Evolutionary conservation across 495 filamentous ascomycete genomes (phyloP), one percentile per base, ranked within the genome.

Genomic region (Penicillium coffeae): DNA sequence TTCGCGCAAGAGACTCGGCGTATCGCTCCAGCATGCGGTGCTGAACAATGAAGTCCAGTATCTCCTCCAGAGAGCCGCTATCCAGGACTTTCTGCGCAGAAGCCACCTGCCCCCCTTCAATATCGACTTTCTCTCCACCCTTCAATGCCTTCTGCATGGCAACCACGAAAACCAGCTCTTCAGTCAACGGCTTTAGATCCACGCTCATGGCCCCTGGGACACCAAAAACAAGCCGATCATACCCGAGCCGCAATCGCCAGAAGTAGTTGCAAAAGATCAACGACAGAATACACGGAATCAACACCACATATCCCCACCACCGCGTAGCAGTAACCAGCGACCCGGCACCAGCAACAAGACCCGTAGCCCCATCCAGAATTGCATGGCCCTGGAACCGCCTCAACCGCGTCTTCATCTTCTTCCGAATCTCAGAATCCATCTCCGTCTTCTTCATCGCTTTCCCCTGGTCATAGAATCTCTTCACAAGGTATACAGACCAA

Each of bases 291-390:
- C 76, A 78, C 0, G 73, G 73, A n/a, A 69, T 56, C 42, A 79
- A 42, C 0, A 77, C 62, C 1, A 74, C 59, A 34, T 79, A 79
- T 30, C 73, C 76, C 67, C 68, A 73, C 74, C 75, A 78, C 15
- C 60, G 58, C 32, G 63, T 69, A 0, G 74, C 72, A 1, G 76
- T 77, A 25, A 74, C 66, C 51, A 78, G 67, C 0, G 74, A 77
- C 2, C 69, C 74, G 9, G 64, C 73, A n/a, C 75, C 76, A 10
- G 75, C 73, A 6, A 76, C 57, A 0, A 76, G 37, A 1, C 73
- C 75, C n/a, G 65, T 73, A 0, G 70, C 1, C 0, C 73, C 73
- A 21, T 68, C 73, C 13, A 72, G 33, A 0, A 56, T 27, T 2
- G 72, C 64, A 47, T 79, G 74, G 44, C 68, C 62, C 32, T 70